These are phyloP conservation scores for Cordyceps fumosorosea DNA, from an alignment of 2,329 filamentous ascomycete species.

Conservation along the genomic window DNA sequence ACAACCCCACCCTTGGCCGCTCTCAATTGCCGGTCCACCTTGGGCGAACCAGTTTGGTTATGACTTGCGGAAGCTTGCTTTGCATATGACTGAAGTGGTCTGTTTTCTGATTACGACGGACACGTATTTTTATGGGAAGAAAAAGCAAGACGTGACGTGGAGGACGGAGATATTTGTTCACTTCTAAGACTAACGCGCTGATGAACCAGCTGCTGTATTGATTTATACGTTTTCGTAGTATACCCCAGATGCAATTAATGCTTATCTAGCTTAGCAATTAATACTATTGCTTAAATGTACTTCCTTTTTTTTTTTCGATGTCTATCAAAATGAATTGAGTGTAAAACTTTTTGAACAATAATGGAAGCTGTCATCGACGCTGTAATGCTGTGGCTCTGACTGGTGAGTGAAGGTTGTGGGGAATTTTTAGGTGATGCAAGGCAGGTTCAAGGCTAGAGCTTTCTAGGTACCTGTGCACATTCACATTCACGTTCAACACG, in stretches of 20 bases:
- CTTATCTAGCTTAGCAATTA: constrained; percentile 11
- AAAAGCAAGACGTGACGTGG: background rate
- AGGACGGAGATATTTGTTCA: constrained; percentile 11
- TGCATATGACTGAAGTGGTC: constrained; percentile 11
- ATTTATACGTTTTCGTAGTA: constrained; percentile 13
- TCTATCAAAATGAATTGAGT: background rate
- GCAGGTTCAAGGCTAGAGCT: constrained; percentile 2
- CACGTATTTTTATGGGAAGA: constrained; percentile 5
- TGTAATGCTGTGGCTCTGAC: constrained; percentile 5
- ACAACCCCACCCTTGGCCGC: background rate
- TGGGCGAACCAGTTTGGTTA: constrained; percentile 9
- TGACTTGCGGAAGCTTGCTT: constrained; percentile 6
- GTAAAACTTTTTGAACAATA: background rate
- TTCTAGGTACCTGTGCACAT: constrained; percentile 2
- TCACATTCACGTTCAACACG: constrained; percentile 2
- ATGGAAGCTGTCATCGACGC: background rate
- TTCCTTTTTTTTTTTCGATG: background rate
- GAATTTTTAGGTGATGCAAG: constrained; percentile 4
- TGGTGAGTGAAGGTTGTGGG: constrained; percentile 10
- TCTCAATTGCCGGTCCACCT: background rate
- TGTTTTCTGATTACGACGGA: constrained; percentile 6
- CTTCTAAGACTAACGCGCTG: constrained; percentile 12
- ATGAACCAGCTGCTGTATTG: constrained; percentile 13
- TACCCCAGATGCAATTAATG: constrained; percentile 11
- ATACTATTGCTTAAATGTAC: constrained; percentile 6